These are phyloP conservation scores for Epichloe gansuensis DNA, from an alignment of 2,329 filamentous ascomycete genomes.

Conservation along the genomic window DNA sequence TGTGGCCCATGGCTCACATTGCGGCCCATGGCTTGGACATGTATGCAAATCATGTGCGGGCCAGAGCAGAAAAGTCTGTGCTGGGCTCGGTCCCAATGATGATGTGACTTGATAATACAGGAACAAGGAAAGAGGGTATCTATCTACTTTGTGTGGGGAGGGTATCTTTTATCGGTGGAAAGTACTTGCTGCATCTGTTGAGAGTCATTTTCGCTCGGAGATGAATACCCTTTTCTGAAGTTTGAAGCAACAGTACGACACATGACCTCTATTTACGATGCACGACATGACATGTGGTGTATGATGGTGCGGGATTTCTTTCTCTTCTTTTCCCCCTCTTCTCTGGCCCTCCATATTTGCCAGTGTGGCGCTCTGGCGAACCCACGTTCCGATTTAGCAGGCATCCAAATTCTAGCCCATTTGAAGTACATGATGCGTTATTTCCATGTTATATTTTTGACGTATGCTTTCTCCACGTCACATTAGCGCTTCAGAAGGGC, in stretches of 20 bases:
- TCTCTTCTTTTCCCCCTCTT: not conserved
- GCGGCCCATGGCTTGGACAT: slow-evolving; percentile 44
- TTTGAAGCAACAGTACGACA: not conserved
- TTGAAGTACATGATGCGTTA: too few relatives aligned
- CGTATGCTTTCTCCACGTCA: too few relatives aligned
- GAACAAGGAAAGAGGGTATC: not conserved
- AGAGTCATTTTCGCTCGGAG: not conserved
- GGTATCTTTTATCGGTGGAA: not conserved
- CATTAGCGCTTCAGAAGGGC: too few relatives aligned
- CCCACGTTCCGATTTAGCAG: too few relatives aligned
- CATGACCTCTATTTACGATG: not conserved
- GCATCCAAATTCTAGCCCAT: too few relatives aligned
- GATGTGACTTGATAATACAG: not conserved
- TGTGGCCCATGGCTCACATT: slow-evolving; percentile 64
- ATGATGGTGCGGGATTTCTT: too few relatives aligned
- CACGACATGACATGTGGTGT: too few relatives aligned
- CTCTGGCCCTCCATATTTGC: not conserved
- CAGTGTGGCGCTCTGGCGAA: too few relatives aligned
- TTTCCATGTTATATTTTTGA: too few relatives aligned
- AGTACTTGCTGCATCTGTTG: not conserved
- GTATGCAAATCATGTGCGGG: slow-evolving; percentile 39
- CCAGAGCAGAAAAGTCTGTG: slow-evolving; percentile 40
- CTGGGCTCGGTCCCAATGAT: slow-evolving; percentile 12
- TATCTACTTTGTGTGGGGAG: not conserved
- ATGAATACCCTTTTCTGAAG: not conserved